Conservation (phyloP, 2,329 filamentous ascomycete genomes). For the Colletotrichum australisinense region DNA sequence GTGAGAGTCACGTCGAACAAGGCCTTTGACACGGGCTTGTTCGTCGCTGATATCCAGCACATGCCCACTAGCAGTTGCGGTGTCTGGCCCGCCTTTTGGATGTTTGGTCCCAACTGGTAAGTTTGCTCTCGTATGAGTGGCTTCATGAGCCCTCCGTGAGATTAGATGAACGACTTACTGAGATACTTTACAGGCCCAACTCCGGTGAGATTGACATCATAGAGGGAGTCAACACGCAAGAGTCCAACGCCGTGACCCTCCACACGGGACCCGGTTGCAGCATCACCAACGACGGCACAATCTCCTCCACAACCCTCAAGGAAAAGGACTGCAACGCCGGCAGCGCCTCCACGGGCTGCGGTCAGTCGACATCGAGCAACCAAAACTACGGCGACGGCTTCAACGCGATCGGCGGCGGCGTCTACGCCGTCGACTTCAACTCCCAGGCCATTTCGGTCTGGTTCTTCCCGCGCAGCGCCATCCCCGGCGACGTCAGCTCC, state of each 20-base stretch:
- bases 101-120: constrained; percentile 73
- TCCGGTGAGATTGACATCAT: constrained; percentile 84
- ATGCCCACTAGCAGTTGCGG: constrained; percentile 81
- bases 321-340: constrained; percentile 67
- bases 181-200: constrained; percentile 52
- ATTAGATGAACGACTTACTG: background rate
- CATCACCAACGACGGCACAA: constrained; percentile 61
- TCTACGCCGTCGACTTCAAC: constrained; percentile 85
- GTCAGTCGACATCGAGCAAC: constrained; percentile 61
- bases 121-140: background rate
- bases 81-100: constrained; percentile 81
- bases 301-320: constrained; percentile 58
- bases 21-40: constrained; percentile 75
- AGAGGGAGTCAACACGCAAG: constrained; percentile 77
- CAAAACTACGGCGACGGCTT: constrained; percentile 75
- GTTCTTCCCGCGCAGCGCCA: constrained; percentile 78
- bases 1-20: constrained; percentile 77
- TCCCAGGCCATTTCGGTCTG: constrained; percentile 78
- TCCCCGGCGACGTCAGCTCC: constrained; percentile 72
- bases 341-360: constrained; percentile 69
- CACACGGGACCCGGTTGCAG: constrained; percentile 73
- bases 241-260: constrained; percentile 72
- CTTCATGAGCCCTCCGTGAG: background rate
- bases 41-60: constrained; percentile 79
- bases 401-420: constrained; percentile 75